A percentile compares a stretch with the other conserved stretches of the same genome.
Conservation (phyloP, 352 stramenopile genomes). For the Sclerospora graminicola region DNA sequence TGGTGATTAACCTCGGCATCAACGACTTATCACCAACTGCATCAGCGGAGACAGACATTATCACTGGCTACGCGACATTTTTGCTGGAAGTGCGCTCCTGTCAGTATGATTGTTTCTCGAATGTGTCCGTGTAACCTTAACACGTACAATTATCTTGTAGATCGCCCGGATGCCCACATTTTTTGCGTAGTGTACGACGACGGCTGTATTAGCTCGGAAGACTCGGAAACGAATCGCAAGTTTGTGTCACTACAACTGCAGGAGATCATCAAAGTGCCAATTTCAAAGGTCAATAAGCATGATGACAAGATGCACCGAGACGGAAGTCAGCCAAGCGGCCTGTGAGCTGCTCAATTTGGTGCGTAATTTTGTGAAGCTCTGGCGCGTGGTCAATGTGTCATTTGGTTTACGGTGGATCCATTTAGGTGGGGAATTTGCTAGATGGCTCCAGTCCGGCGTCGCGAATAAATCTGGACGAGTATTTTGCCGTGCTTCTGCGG, state of each 20-base stretch:
- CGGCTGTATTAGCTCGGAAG: slow-evolving; percentile 69
- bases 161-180: slow-evolving; percentile 71
- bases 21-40: slow-evolving; percentile 79
- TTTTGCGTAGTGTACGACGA: slow-evolving; percentile 84
- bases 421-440: no score
- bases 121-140: neutral
- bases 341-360: no score
- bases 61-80: slow-evolving; percentile 60
- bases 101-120: slow-evolving; percentile 20
- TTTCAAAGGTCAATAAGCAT: slow-evolving; percentile 64
- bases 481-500: no score
- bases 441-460: no score
- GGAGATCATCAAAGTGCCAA: slow-evolving; percentile 80
- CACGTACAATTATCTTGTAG: slow-evolving; percentile 13
- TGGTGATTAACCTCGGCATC: slow-evolving; percentile 76
- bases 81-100: slow-evolving; percentile 67
- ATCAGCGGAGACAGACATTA: slow-evolving; percentile 77
- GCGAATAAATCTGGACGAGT: no score
- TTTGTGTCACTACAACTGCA: slow-evolving; percentile 72
- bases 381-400: no score
- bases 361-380: no score
- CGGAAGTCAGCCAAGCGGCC: no score
- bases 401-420: no score
- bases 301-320: slow-evolving; percentile 76
- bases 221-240: slow-evolving; percentile 61